A percentile compares a stretch with the other conserved stretches of the same genome.
phyloP scores from a whole-genome alignment of 2,329 filamentous ascomycete species.

The Ophiosphaerella herpotricha region DNA sequence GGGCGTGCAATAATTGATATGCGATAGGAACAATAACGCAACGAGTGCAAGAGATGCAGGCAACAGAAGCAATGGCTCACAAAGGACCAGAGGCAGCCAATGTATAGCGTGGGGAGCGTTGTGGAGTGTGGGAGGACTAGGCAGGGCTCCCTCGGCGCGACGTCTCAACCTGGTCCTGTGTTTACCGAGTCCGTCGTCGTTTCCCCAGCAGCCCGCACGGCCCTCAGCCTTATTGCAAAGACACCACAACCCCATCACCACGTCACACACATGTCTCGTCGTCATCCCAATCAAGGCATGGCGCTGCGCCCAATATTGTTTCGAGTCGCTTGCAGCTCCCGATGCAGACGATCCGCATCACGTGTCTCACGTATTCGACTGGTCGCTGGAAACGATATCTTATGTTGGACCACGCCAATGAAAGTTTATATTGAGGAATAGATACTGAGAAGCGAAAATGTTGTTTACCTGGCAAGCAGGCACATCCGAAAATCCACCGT shows the following conservation, averaged over 20 bases:
- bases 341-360: neutral
- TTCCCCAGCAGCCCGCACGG: constrained; percentile 24
- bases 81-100: constrained; percentile 11
- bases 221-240: constrained; percentile 1
- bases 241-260: constrained; percentile 15
- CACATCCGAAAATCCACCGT: constrained; percentile 1
- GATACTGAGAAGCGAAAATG: neutral
- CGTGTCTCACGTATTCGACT: too few relatives aligned
- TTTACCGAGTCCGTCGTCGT: constrained; percentile 22
- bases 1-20: constrained; percentile 18
- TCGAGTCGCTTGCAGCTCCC: neutral
- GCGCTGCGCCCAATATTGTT: neutral
- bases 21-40: constrained; percentile 10
- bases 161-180: constrained; percentile 19
- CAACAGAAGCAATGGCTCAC: constrained; percentile 14
- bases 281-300: neutral
- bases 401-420: neutral
- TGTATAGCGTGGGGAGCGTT: constrained; percentile 21
- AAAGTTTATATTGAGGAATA: neutral
- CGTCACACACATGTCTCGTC: constrained; percentile 15
- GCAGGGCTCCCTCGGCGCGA: constrained; percentile 19
- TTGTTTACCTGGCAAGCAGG: neutral
- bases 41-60: constrained; percentile 11
- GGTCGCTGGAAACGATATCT: neutral
- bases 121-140: constrained; percentile 13